Evolutionary conservation across 176 grass and related monocot genomes (phyloP).

Genomic region (Oryza glaberrima): DNA sequence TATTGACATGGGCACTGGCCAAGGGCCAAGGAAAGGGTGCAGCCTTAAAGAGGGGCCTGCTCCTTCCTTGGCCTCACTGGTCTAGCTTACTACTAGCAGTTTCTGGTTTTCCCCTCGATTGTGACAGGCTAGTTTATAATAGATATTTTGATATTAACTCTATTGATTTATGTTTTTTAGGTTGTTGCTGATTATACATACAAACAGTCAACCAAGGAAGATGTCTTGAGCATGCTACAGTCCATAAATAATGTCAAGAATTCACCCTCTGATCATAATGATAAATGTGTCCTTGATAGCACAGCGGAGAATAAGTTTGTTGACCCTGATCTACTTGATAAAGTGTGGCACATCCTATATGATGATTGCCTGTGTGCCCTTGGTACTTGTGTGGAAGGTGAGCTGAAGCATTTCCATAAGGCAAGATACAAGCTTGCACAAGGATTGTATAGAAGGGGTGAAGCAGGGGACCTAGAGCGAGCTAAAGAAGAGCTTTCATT

Average conservation of each 20-base stretch:
- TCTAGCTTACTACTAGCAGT: background rate
- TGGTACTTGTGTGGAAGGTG: conserved; percentile 87
- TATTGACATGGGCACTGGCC: background rate
- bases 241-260: conserved; percentile 52
- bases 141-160: conserved; percentile 31
- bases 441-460: conserved; percentile 82
- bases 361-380: conserved; percentile 89
- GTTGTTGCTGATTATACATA: conserved; percentile 80
- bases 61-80: background rate
- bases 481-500: conserved; percentile 95
- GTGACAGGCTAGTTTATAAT: conserved; percentile 1
- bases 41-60: background rate
- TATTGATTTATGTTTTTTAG: conserved; percentile 55
- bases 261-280: conserved; percentile 51
- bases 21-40: background rate
- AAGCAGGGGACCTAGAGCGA: conserved; percentile 72
- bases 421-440: conserved; percentile 92
- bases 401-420: conserved; percentile 98
- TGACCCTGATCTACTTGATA: conserved; percentile 68
- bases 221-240: conserved; percentile 63
- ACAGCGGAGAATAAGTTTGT: conserved; percentile 53
- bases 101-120: background rate
- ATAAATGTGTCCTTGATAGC: conserved; percentile 46
- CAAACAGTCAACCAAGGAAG: conserved; percentile 72
- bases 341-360: conserved; percentile 93